Evolutionary conservation across 176 grass and related monocot genomes (phyloP), one percentile per base, ranked within the genome.

Genomic region (Lolium multiflorum): DNA sequence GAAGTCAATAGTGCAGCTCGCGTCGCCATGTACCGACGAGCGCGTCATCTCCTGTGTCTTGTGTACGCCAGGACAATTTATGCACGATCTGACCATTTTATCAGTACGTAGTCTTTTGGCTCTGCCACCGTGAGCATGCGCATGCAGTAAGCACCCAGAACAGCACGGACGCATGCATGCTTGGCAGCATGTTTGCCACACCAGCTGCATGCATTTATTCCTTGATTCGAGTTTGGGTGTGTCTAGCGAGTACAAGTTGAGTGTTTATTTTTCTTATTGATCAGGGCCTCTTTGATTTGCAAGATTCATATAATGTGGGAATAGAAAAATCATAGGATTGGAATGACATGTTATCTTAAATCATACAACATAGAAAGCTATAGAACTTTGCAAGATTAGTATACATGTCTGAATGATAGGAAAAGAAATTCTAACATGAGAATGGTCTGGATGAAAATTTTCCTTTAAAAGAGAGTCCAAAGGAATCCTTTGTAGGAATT

Each of bases 121-220:
- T 67, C 46, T 66, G 61, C 78, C 44, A 31, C 16, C 9, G 43
- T 51, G 78, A 57, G 10, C 65, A 68, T 38, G 25, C 62, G 61
- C 28, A 67, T 17, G 64, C 64, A 67, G 64, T 67, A 31, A 68
- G 5, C 26, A 35, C 60, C 50, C 51, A 70, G 64, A 55, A 37
- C 61, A 67, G 3, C 31, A 47, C 79, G 20, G 9, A 81, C 25
- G 43, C 24, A 81, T 67, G 44, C 79, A 80, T 48, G 77, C 21
- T 17, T 43, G 56, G 38, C 24, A 79, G 77, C 38, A 62, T 60
- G 49, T 76, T 76, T 31, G 47, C 73, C 73, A 76, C 48, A 54
- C 48, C 4, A 1, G 24, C 24, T 76, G 48, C 73, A 17, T 12
- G 7, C 66, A 69, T 37, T 17, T 21, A 74, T 17, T 50, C 71